Evolutionary conservation across 441 rosid genomes (phyloP).

Genomic region (Populus hybrid): DNA sequence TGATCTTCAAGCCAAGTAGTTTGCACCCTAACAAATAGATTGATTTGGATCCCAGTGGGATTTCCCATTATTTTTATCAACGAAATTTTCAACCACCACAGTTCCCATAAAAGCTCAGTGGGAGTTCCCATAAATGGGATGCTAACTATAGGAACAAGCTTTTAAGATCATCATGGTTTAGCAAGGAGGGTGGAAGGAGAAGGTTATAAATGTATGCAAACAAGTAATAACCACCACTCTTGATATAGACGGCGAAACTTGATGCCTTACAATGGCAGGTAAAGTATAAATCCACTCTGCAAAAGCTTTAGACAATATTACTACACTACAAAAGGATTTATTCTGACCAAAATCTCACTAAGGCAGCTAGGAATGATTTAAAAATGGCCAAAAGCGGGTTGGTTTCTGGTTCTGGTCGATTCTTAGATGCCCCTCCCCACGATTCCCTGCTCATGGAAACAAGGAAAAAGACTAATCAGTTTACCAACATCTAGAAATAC

Average conservation of each 20-base stretch:
- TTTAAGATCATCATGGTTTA: neutral
- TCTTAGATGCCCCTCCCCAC: slow-evolving; percentile 54
- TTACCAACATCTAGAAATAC: neutral
- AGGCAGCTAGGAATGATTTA: slow-evolving; percentile 52
- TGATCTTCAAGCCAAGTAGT: too few species aligned
- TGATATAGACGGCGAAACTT: neutral
- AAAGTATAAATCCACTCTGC: neutral
- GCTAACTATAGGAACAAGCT: neutral
- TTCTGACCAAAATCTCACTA: slow-evolving; percentile 76
- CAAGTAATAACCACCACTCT: neutral
- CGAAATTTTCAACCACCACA: neutral
- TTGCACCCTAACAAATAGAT: too few species aligned
- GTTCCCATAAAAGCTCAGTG: neutral
- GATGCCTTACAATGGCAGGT: neutral
- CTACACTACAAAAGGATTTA: slow-evolving; percentile 9
- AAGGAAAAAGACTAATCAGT: slow-evolving; percentile 6
- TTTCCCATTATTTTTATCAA: too few species aligned
- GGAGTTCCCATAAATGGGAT: neutral
- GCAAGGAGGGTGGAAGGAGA: neutral
- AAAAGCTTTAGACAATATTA: neutral
- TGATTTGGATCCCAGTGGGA: too few species aligned
- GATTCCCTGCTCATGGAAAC: slow-evolving; percentile 56
- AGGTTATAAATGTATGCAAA: neutral
- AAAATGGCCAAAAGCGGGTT: slow-evolving; percentile 53
- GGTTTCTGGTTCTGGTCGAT: slow-evolving; percentile 27